Base-by-base conservation (phyloP, 208 protist species). In the Angomonas deanei region DNA sequence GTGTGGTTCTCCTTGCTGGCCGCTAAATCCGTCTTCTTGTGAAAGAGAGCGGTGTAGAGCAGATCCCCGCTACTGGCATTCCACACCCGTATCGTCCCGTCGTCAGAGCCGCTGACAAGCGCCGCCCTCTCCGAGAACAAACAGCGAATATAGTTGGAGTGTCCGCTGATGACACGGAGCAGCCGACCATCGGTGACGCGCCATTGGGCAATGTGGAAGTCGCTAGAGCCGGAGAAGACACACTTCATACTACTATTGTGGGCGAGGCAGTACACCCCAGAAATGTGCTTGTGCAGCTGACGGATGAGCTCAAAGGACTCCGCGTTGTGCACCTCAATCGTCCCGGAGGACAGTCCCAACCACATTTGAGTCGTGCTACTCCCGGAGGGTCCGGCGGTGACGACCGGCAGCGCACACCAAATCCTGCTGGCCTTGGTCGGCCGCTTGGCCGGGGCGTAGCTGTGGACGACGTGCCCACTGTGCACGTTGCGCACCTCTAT, bases 191-290 rank as follows among this genome's bases (percentile, higher is more conserved):
- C 75, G 19, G 39, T 46, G 24, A 78, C 71, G 13, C 76, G 59
- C 89, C 89, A 96, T 67, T 93, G 82, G 0, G 80, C 81, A 61
- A 93, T 92, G 42, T 80, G 75, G 67, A 93, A 93, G 63, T 96
- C 89, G 50, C 67, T 85, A 28, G 74, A 81, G 54, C 84, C 89
- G 36, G 84, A 86, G 68, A 87, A 96, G 13, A 88, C 84, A 19
- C 52, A 24, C 24, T 74, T 65, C 1, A 56, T 72, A 21, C 76
- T 73, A 60, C 70, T 70, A 49, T 76, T 66, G 24, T 76, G 62
- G 6, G 82, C 73, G 27, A 96, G 72, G 58, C 78, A 88, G 73
- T 96, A 92, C 19, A 96, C 78, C 17, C 86, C 82, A 27, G 81
- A 79, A 10, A 87, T 72, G 67, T 96, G 89, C 46, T 88, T 91